Conservation (phyloP, 345 rosid genomes). For the Lepidium aucheri region DNA sequence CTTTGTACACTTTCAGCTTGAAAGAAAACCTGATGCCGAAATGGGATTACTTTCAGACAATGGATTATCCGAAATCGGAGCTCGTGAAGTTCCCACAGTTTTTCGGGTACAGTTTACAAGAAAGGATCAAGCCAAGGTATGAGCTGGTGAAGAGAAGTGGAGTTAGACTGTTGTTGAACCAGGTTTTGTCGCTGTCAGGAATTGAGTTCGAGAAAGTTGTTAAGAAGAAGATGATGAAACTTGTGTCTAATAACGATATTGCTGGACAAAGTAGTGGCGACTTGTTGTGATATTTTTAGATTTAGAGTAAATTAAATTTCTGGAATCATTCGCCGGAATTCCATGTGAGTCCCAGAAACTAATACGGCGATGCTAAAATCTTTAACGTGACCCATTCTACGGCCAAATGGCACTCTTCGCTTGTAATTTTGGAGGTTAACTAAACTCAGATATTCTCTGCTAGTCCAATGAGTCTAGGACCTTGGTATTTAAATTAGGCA, state of each 20-base stretch:
- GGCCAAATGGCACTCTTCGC: no score
- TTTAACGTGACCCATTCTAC: neutral
- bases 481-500: no score
- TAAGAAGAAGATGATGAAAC: constrained; percentile 52
- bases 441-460: no score
- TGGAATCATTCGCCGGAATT: neutral
- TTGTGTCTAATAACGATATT: constrained; percentile 5
- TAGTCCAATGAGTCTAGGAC: no score
- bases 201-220: constrained; percentile 49
- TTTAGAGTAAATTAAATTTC: neutral
- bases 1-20: constrained; percentile 74
- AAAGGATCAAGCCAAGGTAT: constrained; percentile 77
- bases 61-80: constrained; percentile 69
- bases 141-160: constrained; percentile 57
- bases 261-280: neutral
- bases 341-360: neutral
- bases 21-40: constrained; percentile 60
- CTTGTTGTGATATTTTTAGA: neutral
- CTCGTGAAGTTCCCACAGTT: constrained; percentile 84
- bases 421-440: no score
- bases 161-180: constrained; percentile 61
- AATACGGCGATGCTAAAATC: neutral
- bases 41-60: constrained; percentile 87
- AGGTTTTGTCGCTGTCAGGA: constrained; percentile 55
- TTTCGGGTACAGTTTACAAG: constrained; percentile 81